Percentiles rank a stretch among this genome's conserved stretches.
Conservation (phyloP, 2,329 filamentous ascomycete species). For the Neofusicoccum parvum region DNA sequence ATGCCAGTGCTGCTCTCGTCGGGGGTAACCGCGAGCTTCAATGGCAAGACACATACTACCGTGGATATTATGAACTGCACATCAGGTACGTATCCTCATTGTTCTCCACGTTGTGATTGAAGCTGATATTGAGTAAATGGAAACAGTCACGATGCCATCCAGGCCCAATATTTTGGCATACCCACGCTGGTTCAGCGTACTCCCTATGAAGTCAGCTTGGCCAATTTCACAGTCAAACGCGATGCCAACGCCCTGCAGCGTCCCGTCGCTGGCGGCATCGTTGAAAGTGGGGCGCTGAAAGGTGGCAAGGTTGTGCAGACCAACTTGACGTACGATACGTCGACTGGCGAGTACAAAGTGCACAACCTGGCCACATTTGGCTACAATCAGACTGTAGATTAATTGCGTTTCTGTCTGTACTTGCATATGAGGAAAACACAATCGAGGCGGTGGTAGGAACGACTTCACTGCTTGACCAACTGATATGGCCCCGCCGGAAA, state of each 20-base stretch:
- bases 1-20: slow-evolving; percentile 35
- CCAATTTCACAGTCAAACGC: slow-evolving; percentile 68
- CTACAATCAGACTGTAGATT: slow-evolving; percentile 10
- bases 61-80: slow-evolving; percentile 70
- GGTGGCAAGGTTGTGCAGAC: slow-evolving; percentile 41
- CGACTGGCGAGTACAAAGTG: slow-evolving; percentile 33
- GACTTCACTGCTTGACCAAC: neutral
- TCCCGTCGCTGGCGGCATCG: slow-evolving; percentile 52
- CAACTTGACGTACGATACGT: slow-evolving; percentile 37
- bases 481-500: neutral
- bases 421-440: neutral
- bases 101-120: slow-evolving; percentile 28
- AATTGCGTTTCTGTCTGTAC: neutral
- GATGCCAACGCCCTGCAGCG: slow-evolving; percentile 62
- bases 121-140: neutral
- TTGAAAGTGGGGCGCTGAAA: slow-evolving; percentile 61
- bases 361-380: slow-evolving; percentile 14
- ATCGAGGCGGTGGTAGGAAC: neutral
- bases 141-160: slow-evolving; percentile 48
- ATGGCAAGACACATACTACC: slow-evolving; percentile 74
- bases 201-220: slow-evolving; percentile 65
- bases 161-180: slow-evolving; percentile 67
- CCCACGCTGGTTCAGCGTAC: slow-evolving; percentile 64
- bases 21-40: slow-evolving; percentile 64
- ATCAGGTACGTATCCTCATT: neutral